phyloP scores from a whole-genome alignment of 192 early-diverging fungal species.

The Coemansia sp. region DNA sequence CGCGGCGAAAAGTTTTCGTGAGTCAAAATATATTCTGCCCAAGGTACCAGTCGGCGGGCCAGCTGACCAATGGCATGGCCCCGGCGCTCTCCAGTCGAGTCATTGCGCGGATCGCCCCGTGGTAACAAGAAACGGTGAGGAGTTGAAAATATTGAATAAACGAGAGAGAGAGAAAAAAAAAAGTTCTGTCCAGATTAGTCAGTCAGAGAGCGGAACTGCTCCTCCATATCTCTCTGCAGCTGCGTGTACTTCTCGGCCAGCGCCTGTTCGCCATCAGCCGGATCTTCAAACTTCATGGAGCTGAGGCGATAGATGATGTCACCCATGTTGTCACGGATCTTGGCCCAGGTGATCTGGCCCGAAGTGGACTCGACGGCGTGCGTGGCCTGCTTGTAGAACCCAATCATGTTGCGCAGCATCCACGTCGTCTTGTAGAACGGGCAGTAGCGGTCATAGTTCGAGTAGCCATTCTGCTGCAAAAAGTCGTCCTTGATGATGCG shows the following conservation, averaged over 20 bases:
- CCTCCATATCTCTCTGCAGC: constrained; percentile 94
- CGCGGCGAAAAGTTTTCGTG: too few relatives aligned
- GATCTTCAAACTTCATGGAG: constrained; percentile 99
- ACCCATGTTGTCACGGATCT: constrained; percentile 87
- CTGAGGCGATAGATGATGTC: constrained; percentile 95
- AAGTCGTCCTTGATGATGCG: constrained; percentile 99
- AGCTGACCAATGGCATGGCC: too few relatives aligned
- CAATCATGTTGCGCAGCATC: constrained; percentile 97
- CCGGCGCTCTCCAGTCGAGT: too few relatives aligned
- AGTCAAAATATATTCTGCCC: too few relatives aligned
- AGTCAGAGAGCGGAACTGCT: constrained; percentile 78
- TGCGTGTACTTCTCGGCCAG: constrained; percentile 84
- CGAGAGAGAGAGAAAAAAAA: constrained; percentile 3
- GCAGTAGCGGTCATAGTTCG: constrained; percentile 96
- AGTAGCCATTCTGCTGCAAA: constrained; percentile 99
- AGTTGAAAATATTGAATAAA: not conserved
- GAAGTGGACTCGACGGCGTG: constrained; percentile 93
- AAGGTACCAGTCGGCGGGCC: too few relatives aligned
- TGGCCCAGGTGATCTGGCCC: constrained; percentile 88
- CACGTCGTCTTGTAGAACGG: constrained; percentile 99
- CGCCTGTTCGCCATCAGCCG: constrained; percentile 88
- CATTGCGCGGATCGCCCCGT: too few relatives aligned
- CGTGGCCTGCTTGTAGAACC: constrained; percentile 89
- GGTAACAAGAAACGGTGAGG: too few relatives aligned
- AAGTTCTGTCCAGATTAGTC: constrained; percentile 50